These are phyloP conservation scores for Albugo laibachii DNA, from an alignment of 352 stramenopile species.

Conservation along the genomic window DNA sequence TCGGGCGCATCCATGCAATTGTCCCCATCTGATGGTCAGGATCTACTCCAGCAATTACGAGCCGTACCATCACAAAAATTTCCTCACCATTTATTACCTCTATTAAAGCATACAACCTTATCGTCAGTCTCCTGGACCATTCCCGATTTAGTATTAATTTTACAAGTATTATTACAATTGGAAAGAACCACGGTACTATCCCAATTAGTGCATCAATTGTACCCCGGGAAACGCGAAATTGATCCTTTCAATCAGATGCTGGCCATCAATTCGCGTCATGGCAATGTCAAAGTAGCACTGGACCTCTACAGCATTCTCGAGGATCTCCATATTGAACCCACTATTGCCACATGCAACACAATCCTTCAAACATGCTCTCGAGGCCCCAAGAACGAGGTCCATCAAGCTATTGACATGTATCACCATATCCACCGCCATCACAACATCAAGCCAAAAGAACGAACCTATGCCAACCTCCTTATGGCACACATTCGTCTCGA, in stretches of 20 bases:
- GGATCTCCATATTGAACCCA: slow-evolving; percentile 34
- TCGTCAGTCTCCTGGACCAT: no score
- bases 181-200: no score
- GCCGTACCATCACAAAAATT: no score
- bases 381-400: slow-evolving; percentile 21
- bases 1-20: no score
- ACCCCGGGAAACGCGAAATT: background rate
- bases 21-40: no score
- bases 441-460: slow-evolving; percentile 28
- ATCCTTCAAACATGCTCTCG: slow-evolving; percentile 62
- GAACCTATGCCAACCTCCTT: slow-evolving; percentile 52
- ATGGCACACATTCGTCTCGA: slow-evolving; percentile 46
- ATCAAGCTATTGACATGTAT: slow-evolving; percentile 31
- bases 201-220: no score
- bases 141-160: no score
- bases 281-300: slow-evolving; percentile 43
- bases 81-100: no score
- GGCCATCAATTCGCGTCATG: slow-evolving; percentile 35
- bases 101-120: no score
- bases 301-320: slow-evolving; percentile 52
- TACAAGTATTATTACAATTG: no score
- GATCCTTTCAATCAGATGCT: slow-evolving; percentile 53
- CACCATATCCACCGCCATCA: slow-evolving; percentile 38
- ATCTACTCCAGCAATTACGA: no score
- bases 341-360: slow-evolving; percentile 64